Base-by-base conservation (phyloP, 192 early-diverging fungal species). In the Dispira simplex region DNA sequence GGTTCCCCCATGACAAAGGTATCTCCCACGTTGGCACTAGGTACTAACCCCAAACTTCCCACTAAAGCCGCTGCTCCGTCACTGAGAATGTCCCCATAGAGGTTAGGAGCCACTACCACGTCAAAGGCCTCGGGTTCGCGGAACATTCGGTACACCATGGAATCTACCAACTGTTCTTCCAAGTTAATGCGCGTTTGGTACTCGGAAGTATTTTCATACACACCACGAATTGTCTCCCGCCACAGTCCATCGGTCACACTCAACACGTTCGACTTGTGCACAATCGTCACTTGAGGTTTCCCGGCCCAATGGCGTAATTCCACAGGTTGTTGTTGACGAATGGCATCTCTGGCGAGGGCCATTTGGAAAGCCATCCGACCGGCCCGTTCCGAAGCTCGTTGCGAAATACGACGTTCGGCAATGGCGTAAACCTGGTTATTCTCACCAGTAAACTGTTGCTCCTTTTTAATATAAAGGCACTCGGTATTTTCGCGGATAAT, bases 91-190 rank as follows among this genome's bases (percentile, higher is more conserved):
- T 98, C 95, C 49, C 95, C 95, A 67, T 96, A 98, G 68, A 98
- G 72, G 79, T 98, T 98, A 64, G 95, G 95, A 2, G 93, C 93
- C 32, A 98, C 95, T 2, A 86, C 87, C 9, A 98, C 95, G 75
- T 98, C 95, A 77, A 96, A 96, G 11, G 81, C 82, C 46, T 97
- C 81, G 52, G 95, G 93, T 70, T 96, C 95, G 65, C 93, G 88
- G 86, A 96, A 98, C 83, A 98, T 83, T 66, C 95, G 90, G 73
- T 97, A 83, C 67, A 98, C 95, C 95, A 98, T 98, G 23, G 95
- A 98, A 66, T 98, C 95, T 3, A 98, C 93, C 69, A 98, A 79
- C 75, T 98, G 95, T 76, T 98, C 95, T 65, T 98, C 90, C 71
- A 93, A 77, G 46, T 90, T 80, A 0, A 95, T 83, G 45, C 70